These are phyloP conservation scores for Pseudocercospora macadamiae DNA, from an alignment of 2,329 filamentous ascomycete genomes.

Conservation along the genomic window DNA sequence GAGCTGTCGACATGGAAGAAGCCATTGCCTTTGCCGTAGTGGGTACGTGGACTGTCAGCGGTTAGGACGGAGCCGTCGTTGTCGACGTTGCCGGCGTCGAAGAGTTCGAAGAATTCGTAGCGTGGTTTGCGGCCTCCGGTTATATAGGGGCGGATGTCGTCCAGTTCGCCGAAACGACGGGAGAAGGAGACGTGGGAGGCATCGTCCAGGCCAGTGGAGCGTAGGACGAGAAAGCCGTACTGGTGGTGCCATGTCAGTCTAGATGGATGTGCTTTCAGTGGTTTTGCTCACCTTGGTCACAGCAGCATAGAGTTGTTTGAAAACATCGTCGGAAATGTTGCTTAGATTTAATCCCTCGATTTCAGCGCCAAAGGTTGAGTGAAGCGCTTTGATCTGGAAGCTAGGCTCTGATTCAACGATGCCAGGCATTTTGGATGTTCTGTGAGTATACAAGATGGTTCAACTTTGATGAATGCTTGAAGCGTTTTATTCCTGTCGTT, in stretches of 20 bases:
- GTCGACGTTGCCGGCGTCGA: slow-evolving; percentile 59
- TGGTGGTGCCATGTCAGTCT: too few relatives aligned
- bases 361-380: background rate
- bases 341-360: background rate
- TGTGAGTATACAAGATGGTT: too few relatives aligned
- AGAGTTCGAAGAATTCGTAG: slow-evolving; percentile 53
- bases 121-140: slow-evolving; percentile 44
- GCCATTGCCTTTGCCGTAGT: background rate
- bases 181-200: slow-evolving; percentile 55
- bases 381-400: background rate
- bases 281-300: too few relatives aligned
- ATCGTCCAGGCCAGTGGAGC: slow-evolving; percentile 55
- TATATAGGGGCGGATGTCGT: slow-evolving; percentile 56
- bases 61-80: slow-evolving; percentile 8
- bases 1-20: background rate
- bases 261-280: too few relatives aligned
- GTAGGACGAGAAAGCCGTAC: slow-evolving; percentile 58
- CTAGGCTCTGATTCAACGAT: too few relatives aligned
- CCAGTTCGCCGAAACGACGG: slow-evolving; percentile 57
- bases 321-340: background rate
- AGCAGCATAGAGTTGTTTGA: background rate
- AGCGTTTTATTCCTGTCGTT: too few relatives aligned
- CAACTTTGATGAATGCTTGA: too few relatives aligned
- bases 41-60: slow-evolving; percentile 6
- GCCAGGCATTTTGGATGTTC: too few relatives aligned